A percentile compares a stretch with the other conserved stretches of the same genome.
These are phyloP conservation scores for Sarocladium oryzae DNA, from an alignment of 2,329 filamentous ascomycete species.

Conservation along the genomic window DNA sequence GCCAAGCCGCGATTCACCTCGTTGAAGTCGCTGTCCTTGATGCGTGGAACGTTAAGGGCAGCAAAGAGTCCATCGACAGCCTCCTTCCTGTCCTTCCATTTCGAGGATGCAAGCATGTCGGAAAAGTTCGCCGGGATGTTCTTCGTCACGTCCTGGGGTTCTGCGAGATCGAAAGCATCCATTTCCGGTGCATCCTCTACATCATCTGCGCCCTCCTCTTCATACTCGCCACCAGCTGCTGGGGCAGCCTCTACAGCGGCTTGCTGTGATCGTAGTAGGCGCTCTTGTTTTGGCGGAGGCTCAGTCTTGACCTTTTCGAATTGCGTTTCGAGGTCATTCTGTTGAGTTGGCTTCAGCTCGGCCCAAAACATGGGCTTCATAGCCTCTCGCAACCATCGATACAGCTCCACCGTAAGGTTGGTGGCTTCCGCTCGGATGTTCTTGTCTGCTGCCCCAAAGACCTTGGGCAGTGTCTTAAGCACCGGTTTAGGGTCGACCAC, in stretches of 20 bases:
- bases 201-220: conserved; percentile 50
- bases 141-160: conserved; percentile 78
- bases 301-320: conserved; percentile 93
- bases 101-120: conserved; percentile 80
- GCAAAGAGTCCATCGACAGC: conserved; percentile 76
- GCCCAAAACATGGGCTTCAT: conserved; percentile 99
- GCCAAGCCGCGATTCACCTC: conserved; percentile 79
- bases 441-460: conserved; percentile 94
- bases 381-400: conserved; percentile 92
- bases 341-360: conserved; percentile 91
- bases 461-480: conserved; percentile 80
- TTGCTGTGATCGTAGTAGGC: conserved; percentile 83
- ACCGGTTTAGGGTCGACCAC: conserved; percentile 88
- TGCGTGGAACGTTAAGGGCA: conserved; percentile 75
- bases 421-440: conserved; percentile 94
- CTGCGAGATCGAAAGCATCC: conserved; percentile 74
- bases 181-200: conserved; percentile 53
- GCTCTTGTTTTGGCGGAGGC: conserved; percentile 79
- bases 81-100: conserved; percentile 98
- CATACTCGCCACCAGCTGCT: conserved; percentile 50
- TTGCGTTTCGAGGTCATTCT: conserved; percentile 84
- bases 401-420: conserved; percentile 85
- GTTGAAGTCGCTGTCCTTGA: conserved; percentile 84
- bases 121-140: conserved; percentile 77
- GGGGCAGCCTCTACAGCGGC: conserved; percentile 69